Evolutionary conservation across 352 stramenopile genomes (phyloP).

Genomic region (Pythium sp.): DNA sequence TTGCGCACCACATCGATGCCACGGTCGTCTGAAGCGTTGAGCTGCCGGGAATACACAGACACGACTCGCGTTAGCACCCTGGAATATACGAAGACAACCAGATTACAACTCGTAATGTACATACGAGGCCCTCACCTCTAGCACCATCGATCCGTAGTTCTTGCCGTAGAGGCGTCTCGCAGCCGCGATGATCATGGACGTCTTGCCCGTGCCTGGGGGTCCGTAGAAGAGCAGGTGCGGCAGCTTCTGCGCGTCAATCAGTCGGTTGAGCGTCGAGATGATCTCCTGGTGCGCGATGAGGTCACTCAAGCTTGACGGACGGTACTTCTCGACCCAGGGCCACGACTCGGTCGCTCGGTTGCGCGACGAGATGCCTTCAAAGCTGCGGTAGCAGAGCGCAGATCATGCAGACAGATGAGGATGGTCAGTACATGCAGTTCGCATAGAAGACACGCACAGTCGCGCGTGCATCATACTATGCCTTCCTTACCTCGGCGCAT

Average conservation of each 20-base stretch:
- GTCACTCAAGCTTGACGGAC: slow-evolving; percentile 91
- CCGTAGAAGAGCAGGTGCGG: slow-evolving; percentile 98
- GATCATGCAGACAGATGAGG: background rate
- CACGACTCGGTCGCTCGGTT: slow-evolving; percentile 85
- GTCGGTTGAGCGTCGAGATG: slow-evolving; percentile 93
- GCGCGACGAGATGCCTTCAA: slow-evolving; percentile 80
- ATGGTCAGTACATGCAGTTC: background rate
- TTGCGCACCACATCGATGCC: slow-evolving; percentile 97
- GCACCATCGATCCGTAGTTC: slow-evolving; percentile 93
- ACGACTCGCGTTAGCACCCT: background rate
- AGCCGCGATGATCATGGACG: slow-evolving; percentile 96
- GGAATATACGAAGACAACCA: too few species aligned
- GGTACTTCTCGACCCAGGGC: slow-evolving; percentile 99
- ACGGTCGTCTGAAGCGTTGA: slow-evolving; percentile 98
- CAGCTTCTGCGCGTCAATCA: slow-evolving; percentile 96
- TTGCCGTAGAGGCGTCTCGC: slow-evolving; percentile 95
- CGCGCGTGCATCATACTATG: background rate
- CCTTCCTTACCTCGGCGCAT: slow-evolving; percentile 29
- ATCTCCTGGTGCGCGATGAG: slow-evolving; percentile 97
- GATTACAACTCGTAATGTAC: background rate
- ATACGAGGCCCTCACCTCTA: slow-evolving; percentile 58
- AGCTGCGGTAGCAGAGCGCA: slow-evolving; percentile 24
- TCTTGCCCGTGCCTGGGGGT: slow-evolving; percentile 96
- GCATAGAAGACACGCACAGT: background rate
- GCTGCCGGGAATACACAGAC: slow-evolving; percentile 30